Base-by-base conservation (phyloP, 352 stramenopile species). In the Peronospora farinosa region DNA sequence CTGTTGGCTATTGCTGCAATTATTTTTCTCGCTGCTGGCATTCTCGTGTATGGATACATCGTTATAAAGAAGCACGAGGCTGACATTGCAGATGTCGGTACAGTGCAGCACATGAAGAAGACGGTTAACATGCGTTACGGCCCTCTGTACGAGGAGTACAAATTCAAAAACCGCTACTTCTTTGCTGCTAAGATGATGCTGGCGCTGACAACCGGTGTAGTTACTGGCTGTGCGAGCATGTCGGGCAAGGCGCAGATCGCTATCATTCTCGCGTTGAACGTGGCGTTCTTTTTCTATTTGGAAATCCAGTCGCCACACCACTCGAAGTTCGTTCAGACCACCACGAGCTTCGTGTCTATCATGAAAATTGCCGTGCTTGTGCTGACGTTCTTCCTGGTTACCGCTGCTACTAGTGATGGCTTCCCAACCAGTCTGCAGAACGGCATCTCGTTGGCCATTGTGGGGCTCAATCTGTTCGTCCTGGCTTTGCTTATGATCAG, bases 141-240 rank as follows among this genome's bases (percentile, higher is more conserved):
- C 2, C 70, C 78, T 40, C 63, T 93, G 42, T 93, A 93, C 57
- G 82, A 93, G 47, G 79, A 93, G 65, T 91, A 91, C 72, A 90
- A 86, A 65, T 93, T 74, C 67, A 83, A 88, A 63, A 84, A 86
- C 60, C 82, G 79, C 30, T 91, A 75, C 67, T 93, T 91, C 64
- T 93, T 93, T 36, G 72, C 75, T 13, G 63, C 74, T 40, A 90
- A 89, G 61, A 82, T 88, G 74, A 73, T 84, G 63, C 42, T 88
- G 11, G 77, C 77, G 21, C 61, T 88, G 23, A 49, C 76, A 32
- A 84, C 74, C 2, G 77, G 74, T 46, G 72, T 81, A 10, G 47
- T 79, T 9, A 84, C 72, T 15, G 77, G 77, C 6, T 84, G 65
- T 53, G 69, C 79, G n/a, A 69, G 60, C 33, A 66, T 81, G 21